phyloP scores from a whole-genome alignment of 441 rosid genomes.

The Populus hybrid region DNA sequence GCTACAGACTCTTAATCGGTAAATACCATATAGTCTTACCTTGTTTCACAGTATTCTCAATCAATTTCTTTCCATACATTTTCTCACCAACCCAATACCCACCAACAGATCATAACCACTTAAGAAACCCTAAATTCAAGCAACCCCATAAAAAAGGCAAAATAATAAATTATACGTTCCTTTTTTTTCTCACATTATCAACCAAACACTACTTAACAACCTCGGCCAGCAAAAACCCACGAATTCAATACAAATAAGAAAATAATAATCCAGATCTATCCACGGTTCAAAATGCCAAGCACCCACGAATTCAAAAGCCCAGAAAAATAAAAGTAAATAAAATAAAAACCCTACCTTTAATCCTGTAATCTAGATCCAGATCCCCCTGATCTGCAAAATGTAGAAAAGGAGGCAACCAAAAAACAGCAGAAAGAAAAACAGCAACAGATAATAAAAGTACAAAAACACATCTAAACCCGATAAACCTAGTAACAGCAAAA shows the following conservation, averaged over 20 bases:
- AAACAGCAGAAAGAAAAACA: constrained; percentile 70
- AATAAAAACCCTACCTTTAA: constrained; percentile 42
- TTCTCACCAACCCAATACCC: constrained; percentile 14
- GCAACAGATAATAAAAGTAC: constrained; percentile 55
- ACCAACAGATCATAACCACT: constrained; percentile 7
- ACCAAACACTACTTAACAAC: constrained; percentile 5
- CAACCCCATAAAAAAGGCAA: background rate
- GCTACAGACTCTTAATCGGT: background rate
- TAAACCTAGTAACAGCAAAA: constrained; percentile 21
- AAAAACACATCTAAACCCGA: constrained; percentile 55
- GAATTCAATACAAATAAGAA: background rate
- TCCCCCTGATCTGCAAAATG: constrained; percentile 40
- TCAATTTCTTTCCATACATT: background rate
- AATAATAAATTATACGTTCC: background rate
- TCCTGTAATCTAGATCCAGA: constrained; percentile 68
- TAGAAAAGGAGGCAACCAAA: constrained; percentile 74
- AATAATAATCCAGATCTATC: constrained; percentile 16
- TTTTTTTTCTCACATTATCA: constrained; percentile 8
- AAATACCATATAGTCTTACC: background rate
- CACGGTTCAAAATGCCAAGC: background rate
- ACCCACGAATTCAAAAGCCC: background rate
- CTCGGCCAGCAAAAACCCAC: background rate
- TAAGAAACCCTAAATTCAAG: constrained; percentile 1
- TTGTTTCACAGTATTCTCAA: background rate
- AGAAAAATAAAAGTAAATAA: background rate